Percentiles rank a stretch among this genome's conserved stretches.
These are phyloP conservation scores for Aspergillus sp. DNA, from an alignment of 2,329 filamentous ascomycete genomes.

Conservation along the genomic window DNA sequence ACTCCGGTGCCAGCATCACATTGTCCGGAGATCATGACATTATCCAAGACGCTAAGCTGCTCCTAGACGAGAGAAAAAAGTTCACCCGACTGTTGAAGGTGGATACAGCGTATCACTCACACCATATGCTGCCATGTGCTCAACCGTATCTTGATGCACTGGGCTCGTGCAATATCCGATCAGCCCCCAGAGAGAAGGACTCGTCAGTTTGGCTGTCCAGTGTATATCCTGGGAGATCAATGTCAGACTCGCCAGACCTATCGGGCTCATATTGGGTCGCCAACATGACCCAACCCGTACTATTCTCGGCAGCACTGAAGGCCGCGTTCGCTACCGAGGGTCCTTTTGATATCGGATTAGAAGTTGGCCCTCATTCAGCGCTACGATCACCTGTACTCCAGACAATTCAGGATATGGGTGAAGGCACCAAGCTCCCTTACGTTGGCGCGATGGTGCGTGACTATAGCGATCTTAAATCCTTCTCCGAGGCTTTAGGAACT, in stretches of 20 bases:
- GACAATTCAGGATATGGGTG: background rate
- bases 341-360: background rate
- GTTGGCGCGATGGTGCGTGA: background rate
- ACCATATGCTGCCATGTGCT: slow-evolving; percentile 36
- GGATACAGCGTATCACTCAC: slow-evolving; percentile 44
- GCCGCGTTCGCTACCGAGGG: background rate
- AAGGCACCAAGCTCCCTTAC: background rate
- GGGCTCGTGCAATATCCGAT: no score
- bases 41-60: slow-evolving; percentile 26
- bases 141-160: slow-evolving; percentile 18
- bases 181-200: no score
- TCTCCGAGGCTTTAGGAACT: background rate
- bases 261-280: background rate
- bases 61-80: slow-evolving; percentile 12
- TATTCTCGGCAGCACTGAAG: background rate
- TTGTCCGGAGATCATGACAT: slow-evolving; percentile 40
- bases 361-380: background rate
- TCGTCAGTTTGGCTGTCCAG: no score
- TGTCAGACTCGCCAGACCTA: no score
- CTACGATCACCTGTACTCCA: background rate
- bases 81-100: slow-evolving; percentile 39
- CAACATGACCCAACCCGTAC: background rate
- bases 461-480: background rate
- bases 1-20: slow-evolving; percentile 41
- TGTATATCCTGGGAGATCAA: no score